Evolutionary conservation across 163 green algal genomes (phyloP), one percentile per base, ranked within the genome.

Genomic region (Scenedesmus sp.): DNA sequence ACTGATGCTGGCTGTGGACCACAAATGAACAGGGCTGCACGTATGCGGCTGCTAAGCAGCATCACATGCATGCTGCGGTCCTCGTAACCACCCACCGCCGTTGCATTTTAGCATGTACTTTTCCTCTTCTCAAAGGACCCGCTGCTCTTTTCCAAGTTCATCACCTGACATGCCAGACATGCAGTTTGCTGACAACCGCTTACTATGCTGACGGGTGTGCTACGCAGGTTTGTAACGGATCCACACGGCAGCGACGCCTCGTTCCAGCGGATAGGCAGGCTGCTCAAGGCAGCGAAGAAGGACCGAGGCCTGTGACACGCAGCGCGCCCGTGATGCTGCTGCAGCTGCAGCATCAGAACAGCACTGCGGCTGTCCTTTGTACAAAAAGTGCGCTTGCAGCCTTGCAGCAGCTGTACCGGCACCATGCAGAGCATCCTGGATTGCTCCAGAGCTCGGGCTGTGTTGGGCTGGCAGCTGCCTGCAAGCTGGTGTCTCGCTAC

Each of bases 161-260:
- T 46, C 34, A 46, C 34, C 34, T 46, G 34, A 46, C 34, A 46
- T 46, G 34, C 34, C 34, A 46, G 34, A 46, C 34, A 46, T 46
- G 34, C 34, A 46, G 34, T 46, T 46, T 46, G 34, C 34, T 46
- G 34, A 46, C 34, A 46, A 46, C 12, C 83, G 34, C 52, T 15
- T 34, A 1, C 23, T 73, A 46, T 87, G 46, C n/a, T 2, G 3
- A 13, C 46, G 3, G 70, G 23, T 87, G 55, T 54, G 34, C 15
- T 82, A 18, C 46, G 91, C 87, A 95, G 93, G 52, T 96, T 96
- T 76, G 94, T 96, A 2, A 94, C 93, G 10, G 92, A 92, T 16
- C 94, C 94, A 1, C 93, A 96, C 82, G 89, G 88, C 18, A 64
- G 87, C 7, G 94, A 96, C 64, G 91, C 93, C 23, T 94, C 92